Evolutionary conservation across 1,284 basidiomycete species (phyloP), one percentile per base, ranked within the genome.

Genomic region (Chalciporus sp.): DNA sequence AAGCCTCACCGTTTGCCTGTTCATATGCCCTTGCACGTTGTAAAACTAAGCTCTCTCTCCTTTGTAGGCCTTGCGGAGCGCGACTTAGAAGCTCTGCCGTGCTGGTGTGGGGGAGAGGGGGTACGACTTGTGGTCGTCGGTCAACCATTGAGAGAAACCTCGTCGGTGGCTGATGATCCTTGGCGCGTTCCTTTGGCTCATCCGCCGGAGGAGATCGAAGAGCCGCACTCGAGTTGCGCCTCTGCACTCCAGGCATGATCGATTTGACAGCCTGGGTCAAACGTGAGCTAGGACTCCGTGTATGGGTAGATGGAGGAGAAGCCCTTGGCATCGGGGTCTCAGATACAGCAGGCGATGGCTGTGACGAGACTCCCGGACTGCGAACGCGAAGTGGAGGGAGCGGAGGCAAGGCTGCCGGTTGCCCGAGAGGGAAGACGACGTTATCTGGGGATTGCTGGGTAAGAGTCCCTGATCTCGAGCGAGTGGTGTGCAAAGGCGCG

Each of bases 11-110:
- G 31, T 47, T 61, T 49, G 56, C 46, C 31, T 59, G 63, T 37
- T 71, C 68, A 42, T 69, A 75, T 19, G 75, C 74, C 61, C 68
- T 76, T 2, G 78, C 76, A 57, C 78, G 69, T 59, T 82, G 81
- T 7, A 80, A 62, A 23, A 85, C 79, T 47, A 82, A 50, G 56
- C 81, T 84, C 51, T 80, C 76, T 52, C 78, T 61, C 11, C 58
- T 57, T 17, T 58, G 65, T 23, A 57, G 45, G 42, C 47, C 54
- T 40, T 61, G 56, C 35, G 57, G 57, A 31, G 63, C 44, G 31
- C 64, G 65, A 27, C 58, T 57, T 28, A 65, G 47, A 26, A 61
- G 46, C 23, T 61, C 62, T 14, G 64, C n/a, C 14, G 49, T n/a
- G 19, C 20, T 39, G 19, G 31, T 16, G 9, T 42, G 53, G n/a